Percentiles rank a stretch among this genome's conserved stretches.
Evolutionary conservation across 2,329 filamentous ascomycete genomes (phyloP).

Genomic region (Aspergillus bombycis): DNA sequence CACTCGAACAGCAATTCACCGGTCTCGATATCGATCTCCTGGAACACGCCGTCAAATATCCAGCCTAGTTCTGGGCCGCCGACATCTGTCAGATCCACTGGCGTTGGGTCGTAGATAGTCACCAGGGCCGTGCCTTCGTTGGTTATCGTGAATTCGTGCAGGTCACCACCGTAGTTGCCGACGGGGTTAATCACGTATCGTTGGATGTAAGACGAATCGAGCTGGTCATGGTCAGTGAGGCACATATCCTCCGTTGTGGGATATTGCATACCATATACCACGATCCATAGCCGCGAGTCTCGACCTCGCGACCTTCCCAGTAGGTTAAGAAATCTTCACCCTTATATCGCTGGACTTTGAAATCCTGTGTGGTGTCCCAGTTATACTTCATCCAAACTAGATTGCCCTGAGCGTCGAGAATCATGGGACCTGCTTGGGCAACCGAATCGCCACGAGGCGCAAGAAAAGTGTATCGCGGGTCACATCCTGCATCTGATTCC

Average conservation of each 20-base stretch:
- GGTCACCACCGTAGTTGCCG: slow-evolving; percentile 30
- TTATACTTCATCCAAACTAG: slow-evolving; percentile 32
- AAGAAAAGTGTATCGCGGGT: slow-evolving; percentile 34
- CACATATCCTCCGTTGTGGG: background rate
- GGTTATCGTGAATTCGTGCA: slow-evolving; percentile 41
- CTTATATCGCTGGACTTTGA: slow-evolving; percentile 28
- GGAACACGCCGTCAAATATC: slow-evolving; percentile 35
- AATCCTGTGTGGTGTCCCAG: slow-evolving; percentile 30
- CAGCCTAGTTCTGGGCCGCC: slow-evolving; percentile 33
- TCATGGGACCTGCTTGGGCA: slow-evolving; percentile 29
- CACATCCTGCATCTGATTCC: slow-evolving; percentile 29
- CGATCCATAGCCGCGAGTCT: slow-evolving; percentile 24
- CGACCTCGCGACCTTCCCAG: slow-evolving; percentile 29
- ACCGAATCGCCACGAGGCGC: slow-evolving; percentile 37
- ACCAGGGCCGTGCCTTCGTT: slow-evolving; percentile 34
- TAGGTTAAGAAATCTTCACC: slow-evolving; percentile 30
- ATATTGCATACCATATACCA: slow-evolving; percentile 29
- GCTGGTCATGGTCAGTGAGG: slow-evolving; percentile 16
- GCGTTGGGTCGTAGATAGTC: slow-evolving; percentile 32
- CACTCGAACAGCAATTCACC: slow-evolving; percentile 40
- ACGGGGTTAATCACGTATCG: slow-evolving; percentile 23
- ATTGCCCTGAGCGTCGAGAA: slow-evolving; percentile 31
- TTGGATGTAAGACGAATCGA: slow-evolving; percentile 29
- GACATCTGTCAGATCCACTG: slow-evolving; percentile 31
- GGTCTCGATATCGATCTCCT: slow-evolving; percentile 41